Evolutionary conservation across 1,284 basidiomycete species (phyloP).

Genomic region (Trichosporon sp.): DNA sequence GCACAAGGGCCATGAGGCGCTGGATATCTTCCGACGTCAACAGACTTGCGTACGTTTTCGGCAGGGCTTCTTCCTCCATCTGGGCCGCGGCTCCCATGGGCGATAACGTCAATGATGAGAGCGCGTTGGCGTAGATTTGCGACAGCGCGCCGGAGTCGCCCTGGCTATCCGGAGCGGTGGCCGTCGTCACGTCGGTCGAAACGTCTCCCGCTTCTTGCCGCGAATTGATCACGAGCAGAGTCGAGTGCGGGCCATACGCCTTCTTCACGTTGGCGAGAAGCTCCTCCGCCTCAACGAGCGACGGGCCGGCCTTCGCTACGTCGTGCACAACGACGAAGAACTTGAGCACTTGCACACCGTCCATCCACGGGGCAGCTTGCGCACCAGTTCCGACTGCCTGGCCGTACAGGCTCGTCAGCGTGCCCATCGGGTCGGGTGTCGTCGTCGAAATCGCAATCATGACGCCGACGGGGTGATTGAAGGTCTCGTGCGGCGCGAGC

Average conservation of each 20-base stretch:
- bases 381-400: conserved; percentile 41
- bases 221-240: conserved; percentile 55
- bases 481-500: conserved; percentile 53
- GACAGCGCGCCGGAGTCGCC: conserved; percentile 43
- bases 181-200: conserved; percentile 32
- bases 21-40: conserved; percentile 78
- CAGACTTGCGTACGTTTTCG: conserved; percentile 49
- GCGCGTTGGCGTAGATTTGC: conserved; percentile 50
- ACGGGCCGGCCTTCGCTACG: conserved; percentile 44
- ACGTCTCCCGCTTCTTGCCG: conserved; percentile 35
- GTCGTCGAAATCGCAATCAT: conserved; percentile 53
- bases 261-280: conserved; percentile 52
- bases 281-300: conserved; percentile 48
- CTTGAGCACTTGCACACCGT: conserved; percentile 47
- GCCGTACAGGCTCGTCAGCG: conserved; percentile 44
- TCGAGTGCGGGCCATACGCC: conserved; percentile 55
- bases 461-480: conserved; percentile 56
- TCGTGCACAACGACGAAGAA: conserved; percentile 58
- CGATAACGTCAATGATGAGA: conserved; percentile 47
- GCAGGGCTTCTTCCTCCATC: conserved; percentile 23
- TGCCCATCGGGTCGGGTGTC: conserved; percentile 48
- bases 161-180: conserved; percentile 38
- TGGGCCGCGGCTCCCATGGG: conserved; percentile 39
- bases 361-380: conserved; percentile 51
- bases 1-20: conserved; percentile 75